These are phyloP conservation scores for Ophiostoma ips DNA, from an alignment of 2,329 filamentous ascomycete genomes.

Conservation along the genomic window DNA sequence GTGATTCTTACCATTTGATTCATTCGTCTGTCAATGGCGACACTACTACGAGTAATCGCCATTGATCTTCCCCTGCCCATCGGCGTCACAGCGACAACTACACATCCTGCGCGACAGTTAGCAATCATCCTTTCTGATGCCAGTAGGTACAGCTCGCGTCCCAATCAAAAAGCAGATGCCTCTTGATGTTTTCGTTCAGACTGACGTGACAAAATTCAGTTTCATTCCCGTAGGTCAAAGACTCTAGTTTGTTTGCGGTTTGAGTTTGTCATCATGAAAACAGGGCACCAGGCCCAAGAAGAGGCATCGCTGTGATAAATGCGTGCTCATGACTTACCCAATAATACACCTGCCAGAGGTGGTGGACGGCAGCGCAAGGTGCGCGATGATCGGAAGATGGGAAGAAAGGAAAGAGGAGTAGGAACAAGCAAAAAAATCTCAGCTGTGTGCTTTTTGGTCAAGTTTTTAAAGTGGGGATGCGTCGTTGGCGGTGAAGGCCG, in stretches of 20 bases:
- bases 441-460: conserved; percentile 10
- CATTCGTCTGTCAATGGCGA: neutral
- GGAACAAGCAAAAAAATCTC: conserved; percentile 9
- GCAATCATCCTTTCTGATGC: neutral
- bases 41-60: neutral
- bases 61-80: neutral
- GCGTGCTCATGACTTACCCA: conserved; percentile 16
- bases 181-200: conserved; percentile 45
- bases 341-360: neutral
- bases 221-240: conserved; percentile 85
- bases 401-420: conserved; percentile 8
- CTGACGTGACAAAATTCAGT: conserved; percentile 77
- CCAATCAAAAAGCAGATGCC: neutral
- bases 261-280: conserved; percentile 63
- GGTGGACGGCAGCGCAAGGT: neutral
- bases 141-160: neutral
- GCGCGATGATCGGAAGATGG: neutral
- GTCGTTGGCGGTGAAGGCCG: conserved; percentile 9
- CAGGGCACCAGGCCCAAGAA: conserved; percentile 8
- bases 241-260: conserved; percentile 97
- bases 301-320: conserved; percentile 2
- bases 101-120: conserved; percentile 1
- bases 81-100: no score
- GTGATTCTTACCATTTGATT: neutral
- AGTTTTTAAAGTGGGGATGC: conserved; percentile 2